phyloP scores from a whole-genome alignment of 345 rosid species.

The Dipteronia dyeriana region DNA sequence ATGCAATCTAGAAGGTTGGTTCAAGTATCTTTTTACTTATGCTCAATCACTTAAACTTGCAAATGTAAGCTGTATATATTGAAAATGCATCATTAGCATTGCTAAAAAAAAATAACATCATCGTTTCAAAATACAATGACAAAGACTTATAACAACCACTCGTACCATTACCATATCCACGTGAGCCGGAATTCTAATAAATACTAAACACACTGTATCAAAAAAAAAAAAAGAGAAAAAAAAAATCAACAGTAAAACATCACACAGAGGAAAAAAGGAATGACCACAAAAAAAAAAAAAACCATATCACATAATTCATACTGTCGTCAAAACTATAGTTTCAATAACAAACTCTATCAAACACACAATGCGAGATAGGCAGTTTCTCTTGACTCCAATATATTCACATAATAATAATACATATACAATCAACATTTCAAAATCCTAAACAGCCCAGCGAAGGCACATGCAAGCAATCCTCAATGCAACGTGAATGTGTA shows the following conservation, averaged over 20 bases:
- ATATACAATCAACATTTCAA: background rate
- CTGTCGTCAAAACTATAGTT: background rate
- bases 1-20: background rate
- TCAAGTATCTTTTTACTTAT: background rate
- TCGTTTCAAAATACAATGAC: no score
- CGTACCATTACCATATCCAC: background rate
- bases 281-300: background rate
- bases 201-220: background rate
- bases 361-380: background rate
- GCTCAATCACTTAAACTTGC: background rate
- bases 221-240: background rate
- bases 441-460: background rate
- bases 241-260: no score
- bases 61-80: background rate
- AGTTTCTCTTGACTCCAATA: background rate
- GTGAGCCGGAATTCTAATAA: background rate
- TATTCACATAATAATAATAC: background rate
- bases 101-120: background rate
- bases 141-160: background rate
- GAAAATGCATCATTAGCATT: background rate
- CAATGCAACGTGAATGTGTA: conserved; percentile 1
- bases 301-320: background rate
- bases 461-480: background rate
- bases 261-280: background rate
- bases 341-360: background rate